Base-by-base conservation (phyloP, 345 rosid species). In the Abelmoschus esculentus region DNA sequence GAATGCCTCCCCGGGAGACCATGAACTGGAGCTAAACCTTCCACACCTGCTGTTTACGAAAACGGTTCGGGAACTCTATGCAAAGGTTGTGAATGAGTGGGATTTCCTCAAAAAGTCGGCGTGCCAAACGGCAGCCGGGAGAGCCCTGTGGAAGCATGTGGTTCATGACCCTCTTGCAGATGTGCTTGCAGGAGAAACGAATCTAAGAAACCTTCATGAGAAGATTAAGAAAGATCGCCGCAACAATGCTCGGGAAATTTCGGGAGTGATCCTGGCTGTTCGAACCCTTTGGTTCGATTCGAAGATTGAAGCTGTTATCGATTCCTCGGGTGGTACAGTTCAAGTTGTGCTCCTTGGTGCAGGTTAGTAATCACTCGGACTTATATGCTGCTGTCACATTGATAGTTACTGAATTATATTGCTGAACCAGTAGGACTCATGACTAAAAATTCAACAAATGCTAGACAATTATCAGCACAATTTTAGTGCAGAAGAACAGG, bases 281-380 rank as follows among this genome's bases (percentile, higher is more conserved):
- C 80, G 96, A 77, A 90, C 93, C 11, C 90, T 93, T 65, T 93
- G 97, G 97, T 90, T 93, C 66, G 97, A 93, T 70, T 80, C 96
- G 4, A 88, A 81, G 74, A 78, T 90, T 29, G 91, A 93, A 78
- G 93, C 89, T 70, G 93, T 89, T 70, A 55, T 93, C 6, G 75
- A 73, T 68, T 89, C 90, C 71, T 86, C 84, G 69, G 31, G 60
- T 6, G 81, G 76, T 46, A 87, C 75, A 26, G 55, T 92, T 1
- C 97, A 90, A 70, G 89, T 90, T 49, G 98, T 93, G 64, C 89
- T 93, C 74, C 96, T 93, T 19, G 96, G 97, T 61, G 96, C 98
- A 90, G 98, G 98, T 93, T 76, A 74, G 84, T 47, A 6, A n/a
- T 54, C 26, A 19, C 56, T 17, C 55, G 18, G 13, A 47, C 17